These are phyloP conservation scores for Penicillium nordicum DNA, from an alignment of 2,329 filamentous ascomycete species.

Conservation along the genomic window DNA sequence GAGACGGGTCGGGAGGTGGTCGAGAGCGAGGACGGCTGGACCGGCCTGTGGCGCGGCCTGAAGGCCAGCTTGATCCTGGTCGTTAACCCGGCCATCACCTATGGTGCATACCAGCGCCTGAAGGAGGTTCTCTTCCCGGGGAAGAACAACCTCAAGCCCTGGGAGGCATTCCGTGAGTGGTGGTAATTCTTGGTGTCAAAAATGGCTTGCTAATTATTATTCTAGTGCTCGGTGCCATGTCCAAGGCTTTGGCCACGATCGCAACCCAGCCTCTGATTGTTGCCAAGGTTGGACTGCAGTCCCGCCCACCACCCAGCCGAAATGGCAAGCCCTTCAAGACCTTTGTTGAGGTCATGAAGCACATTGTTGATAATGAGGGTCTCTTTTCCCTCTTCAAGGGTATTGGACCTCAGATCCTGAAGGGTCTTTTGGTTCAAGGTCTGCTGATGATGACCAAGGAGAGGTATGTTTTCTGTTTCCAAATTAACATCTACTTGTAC, in stretches of 20 bases:
- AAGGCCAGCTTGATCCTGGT: constrained; percentile 21
- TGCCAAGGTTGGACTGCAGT: constrained; percentile 94
- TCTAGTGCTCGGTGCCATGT: constrained; percentile 82
- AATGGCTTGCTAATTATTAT: constrained; percentile 13
- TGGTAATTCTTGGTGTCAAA: background rate
- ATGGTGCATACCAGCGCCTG: constrained; percentile 90
- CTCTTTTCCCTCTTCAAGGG: constrained; percentile 87
- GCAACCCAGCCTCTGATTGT: constrained; percentile 94
- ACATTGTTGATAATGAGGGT: constrained; percentile 88
- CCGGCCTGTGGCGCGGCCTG: constrained; percentile 14
- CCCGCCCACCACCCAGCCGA: constrained; percentile 77
- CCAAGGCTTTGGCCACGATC: constrained; percentile 87
- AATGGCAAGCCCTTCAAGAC: constrained; percentile 89
- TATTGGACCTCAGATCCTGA: constrained; percentile 87
- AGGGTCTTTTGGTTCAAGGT: constrained; percentile 89
- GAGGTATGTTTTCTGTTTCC: constrained; percentile 52
- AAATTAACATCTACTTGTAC: constrained; percentile 7
- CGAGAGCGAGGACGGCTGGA: constrained; percentile 79
- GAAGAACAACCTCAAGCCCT: constrained; percentile 69
- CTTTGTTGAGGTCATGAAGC: constrained; percentile 91
- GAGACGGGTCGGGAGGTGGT: constrained; percentile 88
- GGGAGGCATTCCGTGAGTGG: constrained; percentile 84
- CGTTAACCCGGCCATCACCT: constrained; percentile 64
- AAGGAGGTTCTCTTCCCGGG: constrained; percentile 74
- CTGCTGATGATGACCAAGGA: constrained; percentile 99